Conservation (phyloP, 2,329 filamentous ascomycete genomes). For the Botryotinia globosa region DNA sequence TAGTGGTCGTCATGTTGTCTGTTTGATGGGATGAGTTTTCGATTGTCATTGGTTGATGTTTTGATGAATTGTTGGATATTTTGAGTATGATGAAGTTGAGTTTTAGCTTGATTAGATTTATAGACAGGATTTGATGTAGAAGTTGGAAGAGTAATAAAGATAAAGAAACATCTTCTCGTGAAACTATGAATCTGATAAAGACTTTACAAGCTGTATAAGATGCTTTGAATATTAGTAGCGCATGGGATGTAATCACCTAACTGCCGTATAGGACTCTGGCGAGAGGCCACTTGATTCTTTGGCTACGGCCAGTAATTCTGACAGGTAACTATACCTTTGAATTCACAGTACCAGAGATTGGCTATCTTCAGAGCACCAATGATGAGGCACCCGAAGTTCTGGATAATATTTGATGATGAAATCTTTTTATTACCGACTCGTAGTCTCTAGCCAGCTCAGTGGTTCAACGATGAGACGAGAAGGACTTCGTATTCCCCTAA, state of each 20-base stretch:
- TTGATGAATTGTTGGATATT: not conserved
- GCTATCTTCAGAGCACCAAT: not conserved
- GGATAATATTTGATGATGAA: not conserved
- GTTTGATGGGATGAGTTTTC: not conserved
- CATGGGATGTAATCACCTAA: not conserved
- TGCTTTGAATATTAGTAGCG: not conserved
- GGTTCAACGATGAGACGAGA: too few species aligned
- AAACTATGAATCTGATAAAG: not conserved
- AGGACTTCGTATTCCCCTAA: too few species aligned
- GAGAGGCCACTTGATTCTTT: not conserved
- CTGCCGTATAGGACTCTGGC: not conserved
- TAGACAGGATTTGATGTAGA: not conserved
- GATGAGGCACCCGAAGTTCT: not conserved
- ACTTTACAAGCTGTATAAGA: not conserved
- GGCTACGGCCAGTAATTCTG: not conserved
- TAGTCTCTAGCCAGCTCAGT: fast-evolving
- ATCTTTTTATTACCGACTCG: fast-evolving
- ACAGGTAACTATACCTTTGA: not conserved
- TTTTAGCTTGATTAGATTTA: not conserved
- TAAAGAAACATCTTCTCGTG: not conserved
- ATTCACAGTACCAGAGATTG: not conserved
- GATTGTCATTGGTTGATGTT: not conserved
- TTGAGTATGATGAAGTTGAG: not conserved
- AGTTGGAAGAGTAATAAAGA: not conserved
- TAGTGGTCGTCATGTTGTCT: not conserved